Conservation (phyloP, 2,329 filamentous ascomycete species). For the Penicillium concentricum region DNA sequence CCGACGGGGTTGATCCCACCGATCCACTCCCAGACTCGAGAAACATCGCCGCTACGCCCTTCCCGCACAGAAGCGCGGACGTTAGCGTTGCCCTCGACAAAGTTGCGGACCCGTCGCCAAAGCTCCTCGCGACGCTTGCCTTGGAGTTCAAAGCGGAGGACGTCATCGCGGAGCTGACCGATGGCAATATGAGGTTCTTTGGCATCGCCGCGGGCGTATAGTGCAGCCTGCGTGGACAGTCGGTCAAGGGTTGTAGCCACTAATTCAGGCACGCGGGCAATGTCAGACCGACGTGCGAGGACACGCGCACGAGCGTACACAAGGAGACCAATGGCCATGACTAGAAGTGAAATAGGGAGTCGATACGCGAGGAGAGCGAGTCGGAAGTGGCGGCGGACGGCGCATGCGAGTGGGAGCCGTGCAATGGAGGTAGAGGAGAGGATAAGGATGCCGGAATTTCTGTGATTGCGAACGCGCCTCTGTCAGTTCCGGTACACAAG, state of each 20-base stretch:
- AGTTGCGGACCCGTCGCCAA: constrained; percentile 77
- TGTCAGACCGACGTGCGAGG: constrained; percentile 62
- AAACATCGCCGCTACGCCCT: constrained; percentile 55
- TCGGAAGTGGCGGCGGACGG: constrained; percentile 48
- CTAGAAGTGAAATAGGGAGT: constrained; percentile 51
- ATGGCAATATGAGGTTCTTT: constrained; percentile 81
- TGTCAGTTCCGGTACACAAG: constrained; percentile 70
- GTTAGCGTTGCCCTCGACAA: constrained; percentile 94
- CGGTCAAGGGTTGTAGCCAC: constrained; percentile 82
- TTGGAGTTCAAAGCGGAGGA: constrained; percentile 77
- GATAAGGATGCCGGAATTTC: constrained; percentile 65
- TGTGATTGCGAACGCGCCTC: constrained; percentile 70
- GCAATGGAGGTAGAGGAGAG: constrained; percentile 88
- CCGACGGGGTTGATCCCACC: constrained; percentile 59
- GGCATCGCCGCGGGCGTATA: constrained; percentile 65
- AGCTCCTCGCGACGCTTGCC: constrained; percentile 73
- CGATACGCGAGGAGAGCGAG: constrained; percentile 51
- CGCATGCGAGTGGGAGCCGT: constrained; percentile 73
- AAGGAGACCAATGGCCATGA: constrained; percentile 46
- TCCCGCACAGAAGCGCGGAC: constrained; percentile 75
- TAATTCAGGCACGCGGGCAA: constrained; percentile 73
- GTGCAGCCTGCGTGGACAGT: constrained; percentile 76
- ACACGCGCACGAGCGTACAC: constrained; percentile 66
- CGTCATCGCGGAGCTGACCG: constrained; percentile 86
- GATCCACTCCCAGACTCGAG: constrained; percentile 68